Evolutionary conservation across 805 yeast species (phyloP).

Genomic region (Brettanomyces naardenensis): DNA sequence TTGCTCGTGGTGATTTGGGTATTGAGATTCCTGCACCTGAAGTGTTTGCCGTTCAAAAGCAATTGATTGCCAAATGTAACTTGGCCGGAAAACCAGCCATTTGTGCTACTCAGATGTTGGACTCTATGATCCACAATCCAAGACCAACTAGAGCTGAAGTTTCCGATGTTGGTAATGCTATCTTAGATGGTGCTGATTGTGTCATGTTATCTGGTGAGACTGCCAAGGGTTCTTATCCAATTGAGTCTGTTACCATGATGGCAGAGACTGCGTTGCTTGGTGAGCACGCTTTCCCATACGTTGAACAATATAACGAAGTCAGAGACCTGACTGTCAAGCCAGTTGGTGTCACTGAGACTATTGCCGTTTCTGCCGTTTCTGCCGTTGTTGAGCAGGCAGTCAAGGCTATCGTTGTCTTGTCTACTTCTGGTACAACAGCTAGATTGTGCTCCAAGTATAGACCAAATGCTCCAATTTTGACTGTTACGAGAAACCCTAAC

Average conservation of each 20-base stretch:
- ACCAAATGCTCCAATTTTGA: slow-evolving; percentile 94
- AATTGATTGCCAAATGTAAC: slow-evolving; percentile 98
- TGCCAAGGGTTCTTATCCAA: slow-evolving; percentile 98
- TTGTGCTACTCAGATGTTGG: slow-evolving; percentile 99
- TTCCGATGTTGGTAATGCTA: slow-evolving; percentile 98
- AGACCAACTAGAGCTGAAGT: slow-evolving; percentile 99
- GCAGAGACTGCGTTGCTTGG: slow-evolving; percentile 95
- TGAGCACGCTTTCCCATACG: slow-evolving; percentile 93
- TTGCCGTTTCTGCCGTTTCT: slow-evolving; percentile 94
- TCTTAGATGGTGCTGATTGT: slow-evolving; percentile 99
- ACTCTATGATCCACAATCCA: slow-evolving; percentile 99
- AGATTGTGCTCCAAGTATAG: slow-evolving; percentile 96
- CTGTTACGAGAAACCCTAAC: slow-evolving; percentile 93
- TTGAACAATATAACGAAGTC: slow-evolving; percentile 73
- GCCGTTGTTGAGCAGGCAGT: slow-evolving; percentile 96
- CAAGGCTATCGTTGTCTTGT: slow-evolving; percentile 91
- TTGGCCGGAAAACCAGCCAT: slow-evolving; percentile 98
- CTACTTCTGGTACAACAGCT: slow-evolving; percentile 92
- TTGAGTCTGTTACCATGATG: slow-evolving; percentile 98
- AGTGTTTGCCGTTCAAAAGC: slow-evolving; percentile 97
- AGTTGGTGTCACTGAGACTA: slow-evolving; percentile 89
- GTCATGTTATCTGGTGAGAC: slow-evolving; percentile 99
- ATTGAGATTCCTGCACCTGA: slow-evolving; percentile 99
- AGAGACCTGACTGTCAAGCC: slow-evolving; percentile 82
- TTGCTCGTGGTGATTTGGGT: slow-evolving; percentile 99